A percentile compares a stretch with the other conserved stretches of the same genome.
phyloP scores from a whole-genome alignment of 441 rosid species.

The Euphorbia celastroides region DNA sequence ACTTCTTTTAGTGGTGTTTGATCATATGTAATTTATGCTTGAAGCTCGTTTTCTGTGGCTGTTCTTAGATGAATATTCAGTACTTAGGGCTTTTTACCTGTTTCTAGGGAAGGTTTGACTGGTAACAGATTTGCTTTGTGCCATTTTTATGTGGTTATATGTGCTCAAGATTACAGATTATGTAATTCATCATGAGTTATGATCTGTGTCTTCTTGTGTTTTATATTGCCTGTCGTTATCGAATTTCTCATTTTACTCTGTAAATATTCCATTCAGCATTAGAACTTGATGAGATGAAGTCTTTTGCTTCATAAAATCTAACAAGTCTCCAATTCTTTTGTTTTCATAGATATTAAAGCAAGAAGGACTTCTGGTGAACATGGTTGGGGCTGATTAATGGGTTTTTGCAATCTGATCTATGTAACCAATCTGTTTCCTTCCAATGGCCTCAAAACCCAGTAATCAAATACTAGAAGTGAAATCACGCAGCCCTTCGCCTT shows the following conservation, averaged over 20 bases:
- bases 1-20: conserved; percentile 3
- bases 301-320: conserved; percentile 18
- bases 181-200: neutral
- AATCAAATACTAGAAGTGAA: conserved; percentile 32
- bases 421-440: conserved; percentile 18
- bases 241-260: neutral
- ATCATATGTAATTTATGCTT: conserved; percentile 1
- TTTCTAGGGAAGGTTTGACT: neutral
- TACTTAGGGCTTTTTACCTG: neutral
- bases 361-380: conserved; percentile 14
- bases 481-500: conserved; percentile 22
- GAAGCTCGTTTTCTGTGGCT: neutral
- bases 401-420: conserved; percentile 14
- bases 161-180: neutral
- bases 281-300: too few species aligned
- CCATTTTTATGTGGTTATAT: neutral
- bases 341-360: conserved; percentile 14
- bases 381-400: conserved; percentile 31
- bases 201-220: neutral
- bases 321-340: conserved; percentile 11
- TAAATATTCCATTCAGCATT: too few species aligned
- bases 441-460: conserved; percentile 53
- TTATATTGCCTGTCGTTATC: neutral
- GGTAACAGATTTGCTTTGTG: neutral
- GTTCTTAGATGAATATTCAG: neutral